These are phyloP conservation scores for Saturnispora diversa DNA, from an alignment of 805 yeast genomes.

Conservation along the genomic window DNA sequence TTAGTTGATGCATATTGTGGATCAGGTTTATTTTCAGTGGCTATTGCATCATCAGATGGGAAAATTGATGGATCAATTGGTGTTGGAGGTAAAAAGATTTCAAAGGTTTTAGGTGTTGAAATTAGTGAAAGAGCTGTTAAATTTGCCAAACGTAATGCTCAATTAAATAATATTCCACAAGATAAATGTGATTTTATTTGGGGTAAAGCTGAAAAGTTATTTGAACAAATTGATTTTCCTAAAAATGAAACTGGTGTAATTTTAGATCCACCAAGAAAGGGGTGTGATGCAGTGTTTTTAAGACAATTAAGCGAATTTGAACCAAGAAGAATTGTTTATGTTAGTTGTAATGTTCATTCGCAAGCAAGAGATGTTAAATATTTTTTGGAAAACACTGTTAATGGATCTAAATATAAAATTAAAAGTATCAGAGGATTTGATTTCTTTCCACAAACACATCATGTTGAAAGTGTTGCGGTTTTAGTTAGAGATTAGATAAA, in stretches of 20 bases:
- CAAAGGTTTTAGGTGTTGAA: constrained; percentile 85
- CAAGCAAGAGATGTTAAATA: constrained; percentile 92
- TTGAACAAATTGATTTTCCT: constrained; percentile 71
- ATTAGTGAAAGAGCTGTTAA: constrained; percentile 84
- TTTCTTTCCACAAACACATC: constrained; percentile 68
- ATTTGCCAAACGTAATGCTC: constrained; percentile 79
- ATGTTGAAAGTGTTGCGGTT: constrained; percentile 49
- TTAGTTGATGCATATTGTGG: constrained; percentile 96
- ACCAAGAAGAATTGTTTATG: constrained; percentile 86
- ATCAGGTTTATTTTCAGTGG: constrained; percentile 84
- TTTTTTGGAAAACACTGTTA: constrained; percentile 57
- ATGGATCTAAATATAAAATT: constrained; percentile 57
- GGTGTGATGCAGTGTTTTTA: constrained; percentile 84
- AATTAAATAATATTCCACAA: constrained; percentile 49
- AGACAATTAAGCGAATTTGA: constrained; percentile 75
- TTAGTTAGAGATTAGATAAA: constrained; percentile 21
- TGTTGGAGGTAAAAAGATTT: constrained; percentile 44
- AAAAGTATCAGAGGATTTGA: constrained; percentile 91
- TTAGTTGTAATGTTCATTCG: constrained; percentile 95
- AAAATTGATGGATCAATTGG: constrained; percentile 5
- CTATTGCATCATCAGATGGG: constrained; percentile 44
- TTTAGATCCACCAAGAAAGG: constrained; percentile 95
- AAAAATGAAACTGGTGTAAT: constrained; percentile 75
- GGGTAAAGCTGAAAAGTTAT: constrained; percentile 89
- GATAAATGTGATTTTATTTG: constrained; percentile 75